Evolutionary conservation across 2,329 filamentous ascomycete species (phyloP).

Genomic region (Polytolypa hystricis): DNA sequence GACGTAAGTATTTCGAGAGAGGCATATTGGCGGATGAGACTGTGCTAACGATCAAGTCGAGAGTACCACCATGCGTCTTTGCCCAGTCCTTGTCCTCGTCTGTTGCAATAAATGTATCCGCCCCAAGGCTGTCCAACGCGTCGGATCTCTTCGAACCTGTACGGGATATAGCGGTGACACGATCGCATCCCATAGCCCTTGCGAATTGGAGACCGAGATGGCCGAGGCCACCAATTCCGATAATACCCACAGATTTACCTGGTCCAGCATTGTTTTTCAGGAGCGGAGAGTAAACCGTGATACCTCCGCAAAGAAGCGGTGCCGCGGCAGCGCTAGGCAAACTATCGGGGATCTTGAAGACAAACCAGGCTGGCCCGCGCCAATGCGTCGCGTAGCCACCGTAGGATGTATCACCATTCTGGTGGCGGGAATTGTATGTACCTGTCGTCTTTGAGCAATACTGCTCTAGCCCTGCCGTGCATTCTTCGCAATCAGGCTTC

Average conservation of each 20-base stretch:
- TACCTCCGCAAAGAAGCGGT: constrained; percentile 66
- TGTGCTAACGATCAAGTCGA: constrained; percentile 48
- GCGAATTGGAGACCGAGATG: constrained; percentile 64
- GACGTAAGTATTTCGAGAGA: constrained; percentile 47
- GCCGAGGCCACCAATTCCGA: constrained; percentile 63
- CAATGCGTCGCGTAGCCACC: constrained; percentile 50
- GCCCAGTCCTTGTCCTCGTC: constrained; percentile 46
- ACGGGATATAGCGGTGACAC: constrained; percentile 46
- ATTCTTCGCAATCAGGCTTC: constrained; percentile 30
- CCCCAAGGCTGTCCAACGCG: constrained; percentile 41
- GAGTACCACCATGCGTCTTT: constrained; percentile 34
- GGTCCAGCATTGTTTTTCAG: constrained; percentile 56
- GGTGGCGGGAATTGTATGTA: constrained; percentile 28
- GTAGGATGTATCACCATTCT: constrained; percentile 43
- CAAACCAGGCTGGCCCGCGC: constrained; percentile 48
- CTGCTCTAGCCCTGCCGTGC: constrained; percentile 27
- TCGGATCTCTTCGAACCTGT: constrained; percentile 40
- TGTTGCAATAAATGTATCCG: constrained; percentile 46
- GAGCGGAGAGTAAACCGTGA: constrained; percentile 62
- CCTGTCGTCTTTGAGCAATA: constrained; percentile 29
- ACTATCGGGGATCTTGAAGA: constrained; percentile 43
- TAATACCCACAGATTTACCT: constrained; percentile 59
- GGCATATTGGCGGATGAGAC: constrained; percentile 54
- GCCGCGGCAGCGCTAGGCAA: constrained; percentile 44
- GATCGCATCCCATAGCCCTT: constrained; percentile 57